Base-by-base conservation (phyloP, 345 rosid species). In the Bretschneidera sinensis region DNA sequence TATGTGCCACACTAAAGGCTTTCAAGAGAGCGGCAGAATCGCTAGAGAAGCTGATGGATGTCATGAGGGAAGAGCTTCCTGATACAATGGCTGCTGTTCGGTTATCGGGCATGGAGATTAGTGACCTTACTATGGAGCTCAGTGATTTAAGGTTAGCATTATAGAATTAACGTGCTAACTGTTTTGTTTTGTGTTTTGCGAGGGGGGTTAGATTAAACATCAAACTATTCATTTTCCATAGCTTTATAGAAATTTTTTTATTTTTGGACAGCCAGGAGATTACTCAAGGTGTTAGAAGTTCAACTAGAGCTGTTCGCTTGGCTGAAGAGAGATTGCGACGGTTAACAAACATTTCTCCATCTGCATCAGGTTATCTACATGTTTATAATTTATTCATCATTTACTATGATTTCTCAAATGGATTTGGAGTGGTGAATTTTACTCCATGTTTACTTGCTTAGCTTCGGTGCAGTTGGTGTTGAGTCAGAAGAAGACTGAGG, bases 21-120 rank as follows among this genome's bases (percentile, higher is more conserved):
- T 84, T 92, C 73, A 87, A 77, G 80, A 80, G 79, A 80, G 94
- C 97, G 24, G 96, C 96, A 0, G 97, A 92, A 60, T 92, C 98
- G 0, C 64, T 87, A 45, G 92, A 83, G 69, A 85, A 89, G 80
- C 82, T 92, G 63, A 65, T 89, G 83, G 97, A 92, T 84, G 85
- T 74, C 19, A 76, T 89, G 0, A 83, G 94, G 80, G 96, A 87
- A 62, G 98, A 87, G 78, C 84, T 92, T 59, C 97, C 98, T 0
- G 89, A 79, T 69, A 92, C 96, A 51, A 89, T 92, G 98, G 97
- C 94, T 54, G 97, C 97, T 21, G 59, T 92, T 54, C 82, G 97
- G 1, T 76, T 92, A 63, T 87, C 98, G 0, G 97, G 98, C 56
- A 92, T 92, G 97, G 98, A 92, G 85, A 92, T 92, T 34, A 85